Evolutionary conservation across 768 basidiomycete species (phyloP), one percentile per base, ranked within the genome.

Genomic region (Galerina sulciceps): DNA sequence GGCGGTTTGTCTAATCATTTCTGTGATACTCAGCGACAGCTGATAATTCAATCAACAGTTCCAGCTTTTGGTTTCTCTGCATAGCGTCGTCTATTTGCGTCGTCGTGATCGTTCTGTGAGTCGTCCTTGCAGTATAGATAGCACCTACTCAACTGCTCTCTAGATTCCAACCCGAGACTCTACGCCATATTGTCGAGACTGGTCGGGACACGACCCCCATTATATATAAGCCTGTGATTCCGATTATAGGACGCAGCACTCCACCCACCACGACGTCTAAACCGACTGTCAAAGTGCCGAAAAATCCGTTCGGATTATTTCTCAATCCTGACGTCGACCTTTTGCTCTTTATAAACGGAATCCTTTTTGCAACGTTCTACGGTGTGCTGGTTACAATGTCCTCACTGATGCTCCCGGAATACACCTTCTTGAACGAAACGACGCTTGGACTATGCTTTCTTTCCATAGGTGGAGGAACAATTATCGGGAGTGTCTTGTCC

Each of bases 391-490:
- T 89, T 0, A 83, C 83, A 2, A 77, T 88, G n/a, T 85, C 89
- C 1, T 82, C 86, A 0, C 75, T 88, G 1, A 87, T 92, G 68
- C 73, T 79, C 51, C 61, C 73, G 2, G 74, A 79, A 1, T 93
- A 94, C 63, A 81, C 85, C 0, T 79, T 73, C 59, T 75, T 92
- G 15, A 81, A 72, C 53, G 82, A 90, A 59, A 85, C 86, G 4
- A 79, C 84, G 17, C 79, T 91, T 22, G 93, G 93, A 4, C 73
- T 95, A 2, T 93, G 90, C 70, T 95, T 88, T 75, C 74, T 94
- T 55, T 84, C 86, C 2, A 82, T 89, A 47, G 94, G 92, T 2
- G 81, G 84, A 15, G 94, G 93, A 0, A 86, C 87, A 71, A 71
- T 85, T 9, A 46, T 87, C 11, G 88, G 91, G 9, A 81, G 85